Evolutionary conservation across 192 early-diverging fungal genomes (phyloP), one percentile per base, ranked within the genome.

Genomic region (Entomortierella chlamydospora): DNA sequence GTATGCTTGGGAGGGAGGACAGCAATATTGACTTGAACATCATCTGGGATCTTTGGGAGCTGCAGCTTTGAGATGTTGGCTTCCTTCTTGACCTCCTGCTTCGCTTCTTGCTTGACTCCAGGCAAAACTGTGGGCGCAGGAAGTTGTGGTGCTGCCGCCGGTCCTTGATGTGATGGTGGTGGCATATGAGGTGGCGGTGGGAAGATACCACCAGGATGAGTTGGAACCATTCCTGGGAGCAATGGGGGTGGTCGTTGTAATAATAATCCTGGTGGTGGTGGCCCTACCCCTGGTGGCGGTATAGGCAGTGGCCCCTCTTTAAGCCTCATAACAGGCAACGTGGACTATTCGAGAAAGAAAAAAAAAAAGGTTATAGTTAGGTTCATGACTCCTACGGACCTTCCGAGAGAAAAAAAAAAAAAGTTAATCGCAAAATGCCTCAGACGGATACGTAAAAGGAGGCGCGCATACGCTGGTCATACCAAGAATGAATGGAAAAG

Each of bases 401-500:
- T n/a, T n/a, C n/a, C n/a, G n/a, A n/a, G n/a, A n/a, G n/a, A n/a
- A 37, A 37, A 37, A 37, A 37, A 10, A 37, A 37, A 37, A 37
- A 37, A 37, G 10, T 37, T 10, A n/a, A n/a, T n/a, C n/a, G n/a
- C n/a, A n/a, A n/a, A n/a, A n/a, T n/a, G n/a, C n/a, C n/a, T n/a
- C n/a, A n/a, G n/a, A n/a, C n/a, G n/a, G n/a, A n/a, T n/a, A n/a
- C n/a, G n/a, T n/a, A n/a, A n/a, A n/a, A n/a, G n/a, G n/a, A n/a
- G n/a, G n/a, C 34, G 20, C 15, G 20, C 12, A 47, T 45, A 42
- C 10, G 8, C 26, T 30, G 9, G 0, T 23, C 67, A 53, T 70
- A 79, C 76, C 52, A 79, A 59, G 25, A 79, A 79, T 0, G 76
- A 79, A 28, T 79, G 76, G 39, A 79, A 79, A 37, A 79, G 63